These are phyloP conservation scores for Astrocystis sublimbata DNA, from an alignment of 495 filamentous ascomycete species.

Conservation along the genomic window DNA sequence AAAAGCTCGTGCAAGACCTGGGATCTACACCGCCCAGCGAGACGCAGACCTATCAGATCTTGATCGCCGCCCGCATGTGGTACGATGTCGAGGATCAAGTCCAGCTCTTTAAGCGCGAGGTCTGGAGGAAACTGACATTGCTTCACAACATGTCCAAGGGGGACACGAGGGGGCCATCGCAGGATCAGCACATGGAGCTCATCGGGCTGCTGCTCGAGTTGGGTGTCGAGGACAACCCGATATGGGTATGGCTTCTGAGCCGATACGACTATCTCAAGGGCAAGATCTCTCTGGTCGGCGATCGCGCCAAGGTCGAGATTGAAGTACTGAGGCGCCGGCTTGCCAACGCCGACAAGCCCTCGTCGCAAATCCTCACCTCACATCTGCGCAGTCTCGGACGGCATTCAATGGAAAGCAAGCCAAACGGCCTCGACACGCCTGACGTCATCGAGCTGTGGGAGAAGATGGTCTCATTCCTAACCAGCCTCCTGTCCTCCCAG, in stretches of 20 bases:
- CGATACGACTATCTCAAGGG: conserved; percentile 84
- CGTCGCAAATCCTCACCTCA: conserved; percentile 63
- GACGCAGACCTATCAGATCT: conserved; percentile 75
- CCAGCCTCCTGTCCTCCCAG: conserved; percentile 66
- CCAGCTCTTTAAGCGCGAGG: conserved; percentile 79
- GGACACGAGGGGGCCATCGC: conserved; percentile 43
- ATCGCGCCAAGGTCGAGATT: conserved; percentile 84
- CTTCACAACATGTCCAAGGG: conserved; percentile 50
- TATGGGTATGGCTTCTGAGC: conserved; percentile 91
- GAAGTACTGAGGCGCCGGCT: conserved; percentile 84
- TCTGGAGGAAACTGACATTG: conserved; percentile 75
- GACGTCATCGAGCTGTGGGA: conserved; percentile 91
- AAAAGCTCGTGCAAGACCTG: conserved; percentile 57
- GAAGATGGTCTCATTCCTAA: conserved; percentile 70
- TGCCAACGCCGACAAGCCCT: conserved; percentile 68
- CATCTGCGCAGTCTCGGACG: conserved; percentile 71
- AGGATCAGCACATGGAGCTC: conserved; percentile 85
- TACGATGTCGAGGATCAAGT: conserved; percentile 83
- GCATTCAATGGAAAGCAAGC: conserved; percentile 56
- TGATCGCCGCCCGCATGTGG: conserved; percentile 94
- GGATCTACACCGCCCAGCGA: conserved; percentile 59
- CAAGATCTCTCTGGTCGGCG: conserved; percentile 74
- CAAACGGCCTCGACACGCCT: conserved; percentile 64
- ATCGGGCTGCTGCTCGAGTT: conserved; percentile 86
- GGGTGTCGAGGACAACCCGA: conserved; percentile 92